Evolutionary conservation across 2,329 filamentous ascomycete species (phyloP), one percentile per base, ranked within the genome.

Genomic region (Rhinocladiella similis): DNA sequence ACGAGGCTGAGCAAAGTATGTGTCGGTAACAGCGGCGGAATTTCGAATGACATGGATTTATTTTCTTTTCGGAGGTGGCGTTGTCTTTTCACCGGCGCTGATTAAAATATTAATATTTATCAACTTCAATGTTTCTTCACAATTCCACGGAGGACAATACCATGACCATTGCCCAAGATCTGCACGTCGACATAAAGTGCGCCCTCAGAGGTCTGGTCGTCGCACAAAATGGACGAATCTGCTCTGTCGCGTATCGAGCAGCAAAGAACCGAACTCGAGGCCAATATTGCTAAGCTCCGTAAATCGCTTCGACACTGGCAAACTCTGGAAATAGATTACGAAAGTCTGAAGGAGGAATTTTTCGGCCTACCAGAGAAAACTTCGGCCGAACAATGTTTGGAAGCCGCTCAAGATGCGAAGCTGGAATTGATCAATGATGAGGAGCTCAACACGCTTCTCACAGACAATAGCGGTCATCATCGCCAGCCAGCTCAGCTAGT

Each of bases 281-380:
- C 85, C 36, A 91, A 87, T 62, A 82, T 96, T 46, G 75, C 80
- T 48, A 85, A 90, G 69, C 82, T 97, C 18, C 84, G 84, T 53
- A 84, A 88, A 67, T 86, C 89, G 5, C 80, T 97, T 51, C 85
- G 86, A 60, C 88, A 96, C 75, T 99, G 93, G 93, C 88, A 90
- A 62, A 87, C 86, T 53, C 95, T 90, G 83, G 92, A 96, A 70
- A 85, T 89, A 47, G 93, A 97, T 71, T 97, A 97, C 72, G 90
- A 96, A 69, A 84, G 87, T 20, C 80, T 97, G 60, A 91, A 89
- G 69, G 90, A 95, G 70, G 90, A 95, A 67, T 82, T 97, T 27
- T 74, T 84, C 50, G 77, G 76, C 3, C 69, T 87, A 22, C 70
- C 79, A 35, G 70, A 77, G 41, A 74, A 77, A 49, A 72, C 81